phyloP scores from a whole-genome alignment of 768 basidiomycete genomes.

The Nidularia sp. region DNA sequence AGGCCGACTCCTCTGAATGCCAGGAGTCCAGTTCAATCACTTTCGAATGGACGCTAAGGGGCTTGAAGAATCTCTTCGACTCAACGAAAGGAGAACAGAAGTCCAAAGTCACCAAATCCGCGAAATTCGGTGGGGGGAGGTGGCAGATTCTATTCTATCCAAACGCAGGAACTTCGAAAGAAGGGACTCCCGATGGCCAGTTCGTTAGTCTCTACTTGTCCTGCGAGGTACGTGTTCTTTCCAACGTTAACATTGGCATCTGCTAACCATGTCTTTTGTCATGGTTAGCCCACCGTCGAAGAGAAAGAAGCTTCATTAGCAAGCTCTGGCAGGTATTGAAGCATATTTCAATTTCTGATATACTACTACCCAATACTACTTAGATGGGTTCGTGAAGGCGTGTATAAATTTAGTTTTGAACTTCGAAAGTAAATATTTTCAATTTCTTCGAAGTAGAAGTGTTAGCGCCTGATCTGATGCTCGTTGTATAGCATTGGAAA shows the following conservation, averaged over 20 bases:
- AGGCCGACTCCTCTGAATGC: slow-evolving; percentile 24
- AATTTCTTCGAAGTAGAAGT: neutral
- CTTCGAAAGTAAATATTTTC: slow-evolving; percentile 52
- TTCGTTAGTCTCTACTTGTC: slow-evolving; percentile 78
- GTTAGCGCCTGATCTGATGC: neutral
- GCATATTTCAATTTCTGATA: neutral
- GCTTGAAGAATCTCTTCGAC: slow-evolving; percentile 72
- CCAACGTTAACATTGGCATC: neutral
- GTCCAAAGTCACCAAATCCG: slow-evolving; percentile 74
- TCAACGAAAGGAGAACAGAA: slow-evolving; percentile 74
- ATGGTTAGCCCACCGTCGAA: slow-evolving; percentile 62
- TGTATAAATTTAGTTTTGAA: slow-evolving; percentile 86
- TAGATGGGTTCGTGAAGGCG: slow-evolving; percentile 82
- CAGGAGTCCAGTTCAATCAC: slow-evolving; percentile 54
- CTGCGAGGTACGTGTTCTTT: slow-evolving; percentile 57
- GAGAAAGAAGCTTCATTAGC: slow-evolving; percentile 66
- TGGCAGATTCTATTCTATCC: slow-evolving; percentile 88
- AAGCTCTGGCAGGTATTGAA: slow-evolving; percentile 46
- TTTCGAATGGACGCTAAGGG: slow-evolving; percentile 78
- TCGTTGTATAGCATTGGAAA: slow-evolving; percentile 30
- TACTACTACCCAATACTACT: neutral
- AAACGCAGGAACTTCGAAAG: slow-evolving; percentile 67
- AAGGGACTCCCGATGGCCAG: slow-evolving; percentile 41
- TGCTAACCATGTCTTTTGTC: slow-evolving; percentile 1
- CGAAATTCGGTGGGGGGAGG: slow-evolving; percentile 69